Base-by-base conservation (phyloP, 257 asterid species). In the Solanum rostratum region DNA sequence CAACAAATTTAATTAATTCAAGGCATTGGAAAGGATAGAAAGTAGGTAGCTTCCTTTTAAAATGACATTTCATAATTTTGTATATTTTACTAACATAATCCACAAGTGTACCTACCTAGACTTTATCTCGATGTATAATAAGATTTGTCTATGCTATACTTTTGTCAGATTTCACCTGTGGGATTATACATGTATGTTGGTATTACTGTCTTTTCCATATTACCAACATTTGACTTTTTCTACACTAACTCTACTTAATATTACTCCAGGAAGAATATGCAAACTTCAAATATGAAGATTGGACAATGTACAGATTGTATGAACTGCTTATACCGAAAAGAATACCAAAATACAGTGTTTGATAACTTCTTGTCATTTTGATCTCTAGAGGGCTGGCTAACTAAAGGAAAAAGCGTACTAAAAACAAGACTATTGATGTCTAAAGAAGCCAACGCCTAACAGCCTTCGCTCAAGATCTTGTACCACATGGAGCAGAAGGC, bases 311-410 rank as follows among this genome's bases (percentile, higher is more conserved):
- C 63, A 78, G 66, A 86, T 83, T 79, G 18, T 63, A 81, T 63
- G 41, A 86, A 76, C 84, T 53, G 88, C 79, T 87, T 83, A 89
- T 90, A 87, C 81, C 86, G 86, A 80, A 88, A 83, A 83, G 46
- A 69, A 52, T 81, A 85, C 83, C 46, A 85, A 74, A 80, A 82
- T 15, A 27, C 45, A 76, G 46, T 50, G 22, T 52, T 27, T 2
- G 60, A 74, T 74, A 29, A 46, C 81, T 74, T 74, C 11, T 78
- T 33, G 39, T 33, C 39, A 33, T 33, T 5, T 33, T 78, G 63
- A 78, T 50, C 63, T 20, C 63, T 50, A 45, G 39, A 46, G 81
- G 59, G 59, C 81, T 45, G n/a, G 80, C 55, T 45, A 27, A 49
- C 50, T 16, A 11, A 76, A 27, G 46, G 22, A 76, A 76, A 76